A percentile compares a stretch with the other conserved stretches of the same genome.
Conservation (phyloP, 208 protist genomes). For the Crithidia mellificae region DNA sequence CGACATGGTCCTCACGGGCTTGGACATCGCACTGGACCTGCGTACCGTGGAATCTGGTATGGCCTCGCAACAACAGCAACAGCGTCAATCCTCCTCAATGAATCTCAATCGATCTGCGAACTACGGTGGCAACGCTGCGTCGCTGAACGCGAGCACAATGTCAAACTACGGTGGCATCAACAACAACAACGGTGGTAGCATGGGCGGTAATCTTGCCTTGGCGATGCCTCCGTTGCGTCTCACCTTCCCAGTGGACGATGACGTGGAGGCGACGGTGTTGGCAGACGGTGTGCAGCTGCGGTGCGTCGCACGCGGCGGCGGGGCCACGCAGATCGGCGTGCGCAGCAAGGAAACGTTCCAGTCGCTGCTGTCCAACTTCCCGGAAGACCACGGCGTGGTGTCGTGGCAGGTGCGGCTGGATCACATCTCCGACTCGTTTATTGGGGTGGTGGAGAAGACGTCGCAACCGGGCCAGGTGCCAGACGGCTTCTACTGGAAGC, state of each 20-base stretch:
- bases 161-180: background rate
- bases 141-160: constrained; percentile 15
- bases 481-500: constrained; percentile 87
- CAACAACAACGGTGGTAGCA: no score
- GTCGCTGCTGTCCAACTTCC: constrained; percentile 37
- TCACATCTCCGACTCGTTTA: constrained; percentile 64
- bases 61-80: constrained; percentile 1
- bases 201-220: no score
- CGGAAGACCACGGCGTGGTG: constrained; percentile 57
- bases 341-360: constrained; percentile 77
- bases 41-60: constrained; percentile 20
- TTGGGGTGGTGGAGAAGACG: constrained; percentile 73
- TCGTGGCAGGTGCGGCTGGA: constrained; percentile 78
- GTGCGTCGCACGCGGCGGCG: constrained; percentile 48
- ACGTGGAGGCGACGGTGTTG: constrained; percentile 61
- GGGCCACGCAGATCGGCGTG: constrained; percentile 70
- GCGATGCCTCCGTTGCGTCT: constrained; percentile 36
- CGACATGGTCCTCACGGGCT: constrained; percentile 47
- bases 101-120: constrained; percentile 3
- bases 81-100: background rate
- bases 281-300: constrained; percentile 59
- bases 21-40: constrained; percentile 69
- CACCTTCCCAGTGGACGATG: constrained; percentile 68
- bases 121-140: background rate
- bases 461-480: constrained; percentile 32